These are phyloP conservation scores for Cladosporium sp. DNA, from an alignment of 2,329 filamentous ascomycete species.

Conservation along the genomic window DNA sequence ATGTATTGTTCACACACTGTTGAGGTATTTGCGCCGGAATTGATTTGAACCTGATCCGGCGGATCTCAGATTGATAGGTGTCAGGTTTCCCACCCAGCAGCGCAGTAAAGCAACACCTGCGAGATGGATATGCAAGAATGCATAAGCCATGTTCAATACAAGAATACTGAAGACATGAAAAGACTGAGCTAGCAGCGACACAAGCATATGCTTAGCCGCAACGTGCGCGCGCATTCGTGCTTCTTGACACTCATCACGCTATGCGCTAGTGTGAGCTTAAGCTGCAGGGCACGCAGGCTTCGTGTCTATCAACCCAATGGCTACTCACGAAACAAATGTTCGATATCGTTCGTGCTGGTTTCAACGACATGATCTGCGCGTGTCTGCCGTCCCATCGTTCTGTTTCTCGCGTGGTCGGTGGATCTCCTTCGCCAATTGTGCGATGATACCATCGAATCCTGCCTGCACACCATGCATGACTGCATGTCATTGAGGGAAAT, in stretches of 20 bases:
- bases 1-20: neutral
- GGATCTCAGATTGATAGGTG: neutral
- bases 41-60: neutral
- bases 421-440: neutral
- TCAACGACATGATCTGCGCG: neutral
- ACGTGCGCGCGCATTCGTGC: neutral
- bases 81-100: no score
- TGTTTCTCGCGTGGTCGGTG: neutral
- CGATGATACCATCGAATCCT: slow-evolving; percentile 7
- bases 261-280: slow-evolving; percentile 8
- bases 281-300: neutral
- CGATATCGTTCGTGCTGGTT: neutral
- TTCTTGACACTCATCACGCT: slow-evolving; percentile 5
- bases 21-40: neutral
- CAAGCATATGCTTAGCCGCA: neutral
- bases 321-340: neutral
- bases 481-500: neutral
- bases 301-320: neutral
- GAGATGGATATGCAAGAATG: neutral
- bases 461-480: neutral
- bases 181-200: no score
- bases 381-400: neutral
- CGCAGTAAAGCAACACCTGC: no score
- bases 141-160: no score
- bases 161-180: neutral